A percentile compares a stretch with the other conserved stretches of the same genome.
Evolutionary conservation across 176 grass and related monocot genomes (phyloP).

Genomic region (Lolium perenne): DNA sequence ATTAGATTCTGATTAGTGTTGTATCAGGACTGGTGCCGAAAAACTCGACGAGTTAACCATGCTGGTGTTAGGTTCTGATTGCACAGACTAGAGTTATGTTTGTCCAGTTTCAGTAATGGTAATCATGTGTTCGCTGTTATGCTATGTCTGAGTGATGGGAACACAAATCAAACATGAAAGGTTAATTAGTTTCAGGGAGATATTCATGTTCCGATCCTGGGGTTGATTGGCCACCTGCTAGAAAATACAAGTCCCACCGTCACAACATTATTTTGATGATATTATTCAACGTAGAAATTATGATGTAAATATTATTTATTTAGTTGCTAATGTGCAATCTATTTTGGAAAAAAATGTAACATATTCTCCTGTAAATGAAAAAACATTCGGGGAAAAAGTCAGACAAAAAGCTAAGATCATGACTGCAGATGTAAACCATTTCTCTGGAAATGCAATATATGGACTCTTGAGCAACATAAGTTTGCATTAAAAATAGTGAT

Average conservation of each 20-base stretch:
- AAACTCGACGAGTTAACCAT: neutral
- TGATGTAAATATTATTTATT: neutral
- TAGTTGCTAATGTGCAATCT: neutral
- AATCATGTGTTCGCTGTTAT: neutral
- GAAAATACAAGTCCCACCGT: neutral
- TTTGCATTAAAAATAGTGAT: neutral
- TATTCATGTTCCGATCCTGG: neutral
- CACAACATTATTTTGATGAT: neutral
- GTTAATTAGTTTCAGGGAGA: neutral
- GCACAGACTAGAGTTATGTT: neutral
- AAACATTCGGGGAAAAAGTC: neutral
- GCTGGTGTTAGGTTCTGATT: neutral
- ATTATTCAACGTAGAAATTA: too few species aligned
- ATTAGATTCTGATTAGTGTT: constrained; percentile 1
- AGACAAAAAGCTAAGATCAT: neutral
- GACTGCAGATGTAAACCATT: neutral
- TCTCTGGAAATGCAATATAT: neutral
- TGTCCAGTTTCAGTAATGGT: neutral
- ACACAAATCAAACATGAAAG: constrained; percentile 3
- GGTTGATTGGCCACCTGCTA: neutral
- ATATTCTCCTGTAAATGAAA: neutral
- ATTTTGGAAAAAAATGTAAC: neutral
- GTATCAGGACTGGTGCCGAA: neutral
- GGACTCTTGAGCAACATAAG: neutral
- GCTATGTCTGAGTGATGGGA: constrained; percentile 32